Evolutionary conservation across 2,329 filamentous ascomycete genomes (phyloP), one percentile per base, ranked within the genome.

Genomic region (Diaporthe australafricana): DNA sequence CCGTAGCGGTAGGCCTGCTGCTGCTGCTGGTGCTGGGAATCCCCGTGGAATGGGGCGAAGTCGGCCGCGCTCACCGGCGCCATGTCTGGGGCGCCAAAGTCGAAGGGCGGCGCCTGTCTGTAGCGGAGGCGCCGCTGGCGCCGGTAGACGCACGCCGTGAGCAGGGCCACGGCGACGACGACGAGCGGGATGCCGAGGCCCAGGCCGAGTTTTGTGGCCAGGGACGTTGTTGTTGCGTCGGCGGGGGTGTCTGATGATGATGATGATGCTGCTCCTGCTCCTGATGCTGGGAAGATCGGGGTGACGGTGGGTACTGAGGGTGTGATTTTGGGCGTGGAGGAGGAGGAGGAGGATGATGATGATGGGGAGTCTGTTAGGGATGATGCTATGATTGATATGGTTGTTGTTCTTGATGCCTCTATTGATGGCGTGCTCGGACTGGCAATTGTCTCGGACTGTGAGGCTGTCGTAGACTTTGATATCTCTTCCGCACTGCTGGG

Each of bases 111-210:
- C 7, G 32, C n/a, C 35, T 47, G 52, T 17, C 22, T 22, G 30
- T 62, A 60, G 3, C 16, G 42, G 25, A 48, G 56, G 12, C 56
- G 56, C 25, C 27, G 45, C 57, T 73, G 72, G n/a, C 63, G 72
- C 1, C 72, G 69, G 69, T 71, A 53, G 27, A 73, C n/a, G 35
- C 32, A 60, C 3, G 53, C 67, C 5, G 67, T 69, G 32, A 70
- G 20, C 7, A 57, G 52, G 5, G 30, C 65, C 4, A 62, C 42
- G 16, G 55, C 27, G 42, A 72, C 42, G 2, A 73, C 50, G 65
- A 72, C 60, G 45, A 57, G 20, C 7, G 72, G 70, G 25, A 74
- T 68, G 11, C 60, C 72, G 14, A 74, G 66, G 53, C 72, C 72
- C 5, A 74, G 67, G 22, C 70, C 60, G 45, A 72, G 60, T n/a